These are phyloP conservation scores for Nemania diffusa DNA, from an alignment of 2,329 filamentous ascomycete species.

Conservation along the genomic window DNA sequence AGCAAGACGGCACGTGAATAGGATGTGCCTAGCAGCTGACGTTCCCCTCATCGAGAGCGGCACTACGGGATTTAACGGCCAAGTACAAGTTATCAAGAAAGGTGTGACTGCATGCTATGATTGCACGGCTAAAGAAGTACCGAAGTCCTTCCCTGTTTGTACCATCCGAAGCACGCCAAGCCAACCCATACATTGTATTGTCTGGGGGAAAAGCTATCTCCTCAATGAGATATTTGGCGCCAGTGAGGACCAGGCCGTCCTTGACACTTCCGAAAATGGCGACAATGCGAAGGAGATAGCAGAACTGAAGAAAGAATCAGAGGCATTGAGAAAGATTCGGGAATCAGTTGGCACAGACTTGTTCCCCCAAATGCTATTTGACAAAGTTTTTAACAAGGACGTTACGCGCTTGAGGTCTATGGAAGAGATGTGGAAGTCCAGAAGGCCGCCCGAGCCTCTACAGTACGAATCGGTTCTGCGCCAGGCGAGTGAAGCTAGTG, in stretches of 20 bases:
- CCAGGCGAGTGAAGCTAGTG: constrained; percentile 61
- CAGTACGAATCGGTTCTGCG: constrained; percentile 71
- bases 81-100: constrained; percentile 96
- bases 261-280: constrained; percentile 82
- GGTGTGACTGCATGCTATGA: constrained; percentile 95
- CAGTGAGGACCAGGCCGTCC: constrained; percentile 84
- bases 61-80: constrained; percentile 96
- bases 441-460: constrained; percentile 77
- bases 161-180: constrained; percentile 96
- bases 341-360: constrained; percentile 80
- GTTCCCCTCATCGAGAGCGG: constrained; percentile 95
- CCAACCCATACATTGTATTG: constrained; percentile 97
- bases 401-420: constrained; percentile 84
- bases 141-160: constrained; percentile 94
- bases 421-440: constrained; percentile 95
- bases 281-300: constrained; percentile 91
- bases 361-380: constrained; percentile 84
- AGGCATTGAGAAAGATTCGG: constrained; percentile 84
- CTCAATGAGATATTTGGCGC: constrained; percentile 93
- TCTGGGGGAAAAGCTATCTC: constrained; percentile 97
- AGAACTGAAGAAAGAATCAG: constrained; percentile 84
- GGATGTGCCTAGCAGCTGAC: constrained; percentile 93
- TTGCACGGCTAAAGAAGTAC: constrained; percentile 87
- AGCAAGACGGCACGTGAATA: constrained; percentile 92
- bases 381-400: constrained; percentile 91